Conservation (phyloP, 257 asterid species). For the Paraleonurus japonicus region DNA sequence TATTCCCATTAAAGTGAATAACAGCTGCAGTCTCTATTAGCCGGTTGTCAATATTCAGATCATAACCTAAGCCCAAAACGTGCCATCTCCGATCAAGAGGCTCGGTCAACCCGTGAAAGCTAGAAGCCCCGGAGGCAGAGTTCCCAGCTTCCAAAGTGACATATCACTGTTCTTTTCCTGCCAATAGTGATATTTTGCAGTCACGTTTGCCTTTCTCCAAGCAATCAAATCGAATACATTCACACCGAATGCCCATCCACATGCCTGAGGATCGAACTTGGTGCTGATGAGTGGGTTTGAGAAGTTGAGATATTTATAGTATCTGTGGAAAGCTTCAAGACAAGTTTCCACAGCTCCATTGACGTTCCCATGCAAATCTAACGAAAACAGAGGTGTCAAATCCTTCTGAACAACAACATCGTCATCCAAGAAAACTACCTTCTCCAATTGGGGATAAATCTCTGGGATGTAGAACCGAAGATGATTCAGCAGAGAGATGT, state of each 20-base stretch:
- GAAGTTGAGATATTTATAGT: conserved; percentile 76
- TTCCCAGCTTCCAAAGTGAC: conserved; percentile 82
- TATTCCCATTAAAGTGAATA: conserved; percentile 77
- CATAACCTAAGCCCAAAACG: conserved; percentile 78
- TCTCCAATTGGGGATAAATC: conserved; percentile 76
- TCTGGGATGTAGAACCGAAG: conserved; percentile 87
- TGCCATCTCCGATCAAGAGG: conserved; percentile 95
- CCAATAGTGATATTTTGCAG: conserved; percentile 72
- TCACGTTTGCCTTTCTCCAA: conserved; percentile 77
- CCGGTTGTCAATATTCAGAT: conserved; percentile 59
- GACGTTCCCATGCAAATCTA: conserved; percentile 86
- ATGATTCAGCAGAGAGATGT: conserved; percentile 58
- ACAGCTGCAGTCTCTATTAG: conserved; percentile 87
- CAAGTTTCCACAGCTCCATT: conserved; percentile 96
- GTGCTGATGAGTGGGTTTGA: conserved; percentile 76
- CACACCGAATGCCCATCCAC: conserved; percentile 97
- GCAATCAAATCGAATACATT: conserved; percentile 74
- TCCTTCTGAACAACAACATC: conserved; percentile 88
- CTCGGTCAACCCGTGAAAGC: conserved; percentile 77
- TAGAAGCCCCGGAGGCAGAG: conserved; percentile 83
- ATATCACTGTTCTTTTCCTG: conserved; percentile 54
- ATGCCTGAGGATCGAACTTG: conserved; percentile 83
- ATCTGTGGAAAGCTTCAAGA: conserved; percentile 82
- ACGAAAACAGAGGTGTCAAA: conserved; percentile 68
- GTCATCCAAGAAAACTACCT: conserved; percentile 80